A percentile compares a stretch with the other conserved stretches of the same genome.
Conservation (phyloP, 371 early-diverging fungal genomes). For the Syncephalastrum sp. region DNA sequence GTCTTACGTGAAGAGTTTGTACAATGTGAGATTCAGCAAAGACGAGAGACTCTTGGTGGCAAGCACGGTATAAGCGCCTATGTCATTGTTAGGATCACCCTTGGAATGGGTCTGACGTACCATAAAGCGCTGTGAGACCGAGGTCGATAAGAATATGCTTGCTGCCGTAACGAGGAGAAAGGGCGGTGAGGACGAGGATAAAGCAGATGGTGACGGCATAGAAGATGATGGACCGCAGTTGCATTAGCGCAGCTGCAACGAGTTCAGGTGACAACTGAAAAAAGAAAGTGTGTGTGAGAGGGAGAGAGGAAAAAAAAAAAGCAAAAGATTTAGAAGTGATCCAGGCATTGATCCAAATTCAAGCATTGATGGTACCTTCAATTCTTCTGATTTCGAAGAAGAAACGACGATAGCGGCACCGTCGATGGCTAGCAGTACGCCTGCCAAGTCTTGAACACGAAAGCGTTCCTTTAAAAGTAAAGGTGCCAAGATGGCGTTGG, state of each 20-base stretch:
- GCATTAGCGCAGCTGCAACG: slow-evolving; percentile 48
- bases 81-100: not conserved
- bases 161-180: slow-evolving; percentile 47
- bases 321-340: not conserved
- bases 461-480: slow-evolving; percentile 60
- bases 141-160: slow-evolving; percentile 60
- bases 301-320: not conserved
- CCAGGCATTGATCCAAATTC: not conserved
- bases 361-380: slow-evolving; percentile 27
- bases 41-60: slow-evolving; percentile 68
- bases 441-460: slow-evolving; percentile 54
- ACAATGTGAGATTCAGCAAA: slow-evolving; percentile 51
- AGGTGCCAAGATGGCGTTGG: slow-evolving; percentile 68
- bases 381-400: slow-evolving; percentile 49
- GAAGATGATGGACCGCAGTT: slow-evolving; percentile 54
- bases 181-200: slow-evolving; percentile 29
- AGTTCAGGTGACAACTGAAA: slow-evolving; percentile 54
- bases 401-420: slow-evolving; percentile 67
- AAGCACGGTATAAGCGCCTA: slow-evolving; percentile 71
- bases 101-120: slow-evolving; percentile 24
- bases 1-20: slow-evolving; percentile 52
- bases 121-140: slow-evolving; percentile 60
- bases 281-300: not conserved
- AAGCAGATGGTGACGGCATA: slow-evolving; percentile 34
- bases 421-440: slow-evolving; percentile 54